phyloP scores from a whole-genome alignment of 2,329 filamentous ascomycete species.

The Talaromyces albobiverticillius region DNA sequence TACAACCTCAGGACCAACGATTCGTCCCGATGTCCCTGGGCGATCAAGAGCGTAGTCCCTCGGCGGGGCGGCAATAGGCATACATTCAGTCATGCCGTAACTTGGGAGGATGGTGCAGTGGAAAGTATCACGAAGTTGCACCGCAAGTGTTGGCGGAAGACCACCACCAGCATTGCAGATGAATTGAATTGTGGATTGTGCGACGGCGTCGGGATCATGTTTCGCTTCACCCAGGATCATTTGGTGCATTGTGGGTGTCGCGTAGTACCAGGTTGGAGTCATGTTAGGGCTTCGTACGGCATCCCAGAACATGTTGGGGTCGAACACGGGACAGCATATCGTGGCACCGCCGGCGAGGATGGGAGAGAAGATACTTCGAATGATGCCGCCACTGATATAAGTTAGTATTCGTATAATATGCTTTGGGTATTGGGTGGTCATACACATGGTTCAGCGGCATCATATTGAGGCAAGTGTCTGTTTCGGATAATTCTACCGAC shows the following conservation, averaged over 20 bases:
- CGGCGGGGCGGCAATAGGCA: neutral
- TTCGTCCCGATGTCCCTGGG: neutral
- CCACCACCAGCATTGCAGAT: neutral
- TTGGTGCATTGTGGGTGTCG: neutral
- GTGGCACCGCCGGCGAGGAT: neutral
- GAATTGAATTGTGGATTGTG: neutral
- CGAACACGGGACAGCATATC: neutral
- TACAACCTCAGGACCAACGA: neutral
- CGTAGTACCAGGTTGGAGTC: neutral
- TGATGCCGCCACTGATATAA: neutral
- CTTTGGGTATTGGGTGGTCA: neutral
- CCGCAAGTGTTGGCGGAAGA: neutral
- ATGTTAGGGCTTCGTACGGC: neutral
- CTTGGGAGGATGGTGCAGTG: neutral
- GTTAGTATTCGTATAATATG: neutral
- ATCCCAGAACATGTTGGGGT: neutral
- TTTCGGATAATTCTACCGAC: neutral
- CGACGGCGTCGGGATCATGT: neutral
- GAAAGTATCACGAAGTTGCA: neutral
- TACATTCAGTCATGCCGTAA: neutral
- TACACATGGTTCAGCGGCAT: neutral
- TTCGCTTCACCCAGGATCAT: neutral
- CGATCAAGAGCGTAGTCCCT: neutral
- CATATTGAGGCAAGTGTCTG: neutral
- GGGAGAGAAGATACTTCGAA: neutral